Evolutionary conservation across 1,284 basidiomycete species (phyloP), one percentile per base, ranked within the genome.

Genomic region (Moniliella sp.): DNA sequence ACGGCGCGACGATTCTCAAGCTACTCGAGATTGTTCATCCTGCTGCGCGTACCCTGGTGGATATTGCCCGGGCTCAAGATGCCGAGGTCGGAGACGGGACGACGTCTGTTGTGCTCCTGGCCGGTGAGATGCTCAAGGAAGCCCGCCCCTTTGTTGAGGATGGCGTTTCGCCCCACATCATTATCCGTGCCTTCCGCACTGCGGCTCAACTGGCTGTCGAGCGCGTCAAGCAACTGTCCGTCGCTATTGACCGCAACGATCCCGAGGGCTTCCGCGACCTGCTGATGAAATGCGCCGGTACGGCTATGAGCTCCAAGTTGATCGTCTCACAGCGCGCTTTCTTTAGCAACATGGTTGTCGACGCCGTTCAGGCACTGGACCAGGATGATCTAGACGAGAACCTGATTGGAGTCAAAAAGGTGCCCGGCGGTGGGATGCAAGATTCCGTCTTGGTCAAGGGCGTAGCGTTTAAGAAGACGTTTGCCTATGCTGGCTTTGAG

Each of bases 401-500:
- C 14, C 70, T 97, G 46, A 97, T 99, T 50, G 91, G 91, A 16
- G 78, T 94, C 49, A 99, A 99, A 67, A 94, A 94, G 67, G 79
- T 99, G 30, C 75, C 91, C n/a, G 91, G 91, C 35, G 91, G 91
- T 33, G 91, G 81, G 39, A 82, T 94, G 77, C 83, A 91, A 64
- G 91, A 99, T 62, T 91, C 84, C 2, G 67, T 79, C 17, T 42
- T 59, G 14, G 33, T 71, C 86, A 34, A 70, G 86, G 91, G 91
- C 33, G 91, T 99, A 27, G 77, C 91, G 0, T 99, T 97, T 74
- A 94, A 94, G 63, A 99, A 97, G 69, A 97, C 91, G 0, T 99
- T 99, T 64, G 86, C 84, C 2, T 99, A 99, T 53, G 91, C 91
- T 27, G 91, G 91, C 33, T 93, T 93, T 27, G 91, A 99, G 62